Base-by-base conservation (phyloP, 805 yeast species). In the Limtongozyma cylindracea region DNA sequence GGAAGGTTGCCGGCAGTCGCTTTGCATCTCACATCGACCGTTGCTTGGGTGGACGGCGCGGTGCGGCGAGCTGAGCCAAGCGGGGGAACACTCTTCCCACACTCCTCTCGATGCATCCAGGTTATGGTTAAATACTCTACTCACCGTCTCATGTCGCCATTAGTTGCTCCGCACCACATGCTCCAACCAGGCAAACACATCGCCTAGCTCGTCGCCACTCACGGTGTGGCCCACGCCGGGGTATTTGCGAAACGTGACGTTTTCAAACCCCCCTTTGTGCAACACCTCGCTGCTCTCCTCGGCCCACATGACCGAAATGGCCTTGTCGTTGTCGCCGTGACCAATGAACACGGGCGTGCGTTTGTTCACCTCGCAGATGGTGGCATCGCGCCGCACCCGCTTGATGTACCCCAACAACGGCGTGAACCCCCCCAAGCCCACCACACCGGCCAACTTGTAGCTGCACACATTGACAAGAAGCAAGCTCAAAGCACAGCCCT, bases 401-500 rank as follows among this genome's bases (percentile, higher is more conserved):
- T n/a, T n/a, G n/a, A n/a, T n/a, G n/a, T n/a, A n/a, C 25, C 10
- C 29, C 6, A 26, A 21, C 17, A 53, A 42, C 3, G 63, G 55
- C 26, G 64, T 46, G 34, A 76, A 77, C 1, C 94, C 95, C 1
- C 92, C 73, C 21, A 84, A 45, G 0, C 67, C 61, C 12, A 78
- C 41, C 15, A 74, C 53, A 2, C 93, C 96, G 6, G 74, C 96
- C 11, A 82, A 48, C 35, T 71, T 72, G 25, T 47, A 38, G 11
- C 66, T 65, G 16, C 55, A 39, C 15, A 56, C 41, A 1, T 68
- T 49, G 11, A 62, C 50, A 9, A 70, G 39, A 3, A 74, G 76
- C 27, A 74, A 47, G 1, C 88, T 47, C 8, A 84, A 28, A 2
- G 91, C 80, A 21, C 78, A 91, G 24, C 98, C 98, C 46, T 88